Evolutionary conservation across 192 early-diverging fungal species (phyloP).

Genomic region (Gamsiella multidivaricata): DNA sequence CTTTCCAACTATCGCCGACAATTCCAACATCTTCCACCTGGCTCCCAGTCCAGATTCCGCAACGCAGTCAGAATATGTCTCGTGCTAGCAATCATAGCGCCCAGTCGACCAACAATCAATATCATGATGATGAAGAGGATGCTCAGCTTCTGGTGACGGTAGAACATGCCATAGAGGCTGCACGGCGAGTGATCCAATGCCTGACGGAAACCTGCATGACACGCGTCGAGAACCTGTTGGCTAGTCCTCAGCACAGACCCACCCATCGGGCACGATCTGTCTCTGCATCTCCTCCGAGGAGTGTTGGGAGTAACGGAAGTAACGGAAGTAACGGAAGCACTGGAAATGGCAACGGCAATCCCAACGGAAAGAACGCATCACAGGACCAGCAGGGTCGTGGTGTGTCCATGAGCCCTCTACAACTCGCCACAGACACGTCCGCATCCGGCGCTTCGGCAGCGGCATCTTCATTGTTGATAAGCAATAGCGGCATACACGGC

Average conservation of each 20-base stretch:
- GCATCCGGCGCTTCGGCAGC: background rate
- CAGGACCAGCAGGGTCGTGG: constrained; percentile 4
- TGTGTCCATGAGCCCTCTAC: constrained; percentile 26
- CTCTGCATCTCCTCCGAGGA: constrained; percentile 47
- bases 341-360: constrained; percentile 5
- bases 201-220: constrained; percentile 45
- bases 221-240: constrained; percentile 23
- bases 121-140: constrained; percentile 30
- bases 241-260: constrained; percentile 29
- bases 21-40: constrained; percentile 26
- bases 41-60: constrained; percentile 33
- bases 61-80: constrained; percentile 48
- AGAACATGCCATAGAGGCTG: constrained; percentile 40
- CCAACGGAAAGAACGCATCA: constrained; percentile 1
- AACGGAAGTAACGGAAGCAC: constrained; percentile 21
- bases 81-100: constrained; percentile 37
- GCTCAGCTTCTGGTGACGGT: constrained; percentile 31
- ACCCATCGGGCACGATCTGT: constrained; percentile 27
- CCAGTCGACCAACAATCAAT: constrained; percentile 28
- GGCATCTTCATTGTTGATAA: background rate
- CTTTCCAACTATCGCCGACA: constrained; percentile 41
- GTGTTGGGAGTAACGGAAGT: constrained; percentile 17
- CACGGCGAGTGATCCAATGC: constrained; percentile 35
- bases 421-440: constrained; percentile 16
- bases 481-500: background rate